phyloP scores from a whole-genome alignment of 2,329 filamentous ascomycete genomes.

The Daldinia sp. region DNA sequence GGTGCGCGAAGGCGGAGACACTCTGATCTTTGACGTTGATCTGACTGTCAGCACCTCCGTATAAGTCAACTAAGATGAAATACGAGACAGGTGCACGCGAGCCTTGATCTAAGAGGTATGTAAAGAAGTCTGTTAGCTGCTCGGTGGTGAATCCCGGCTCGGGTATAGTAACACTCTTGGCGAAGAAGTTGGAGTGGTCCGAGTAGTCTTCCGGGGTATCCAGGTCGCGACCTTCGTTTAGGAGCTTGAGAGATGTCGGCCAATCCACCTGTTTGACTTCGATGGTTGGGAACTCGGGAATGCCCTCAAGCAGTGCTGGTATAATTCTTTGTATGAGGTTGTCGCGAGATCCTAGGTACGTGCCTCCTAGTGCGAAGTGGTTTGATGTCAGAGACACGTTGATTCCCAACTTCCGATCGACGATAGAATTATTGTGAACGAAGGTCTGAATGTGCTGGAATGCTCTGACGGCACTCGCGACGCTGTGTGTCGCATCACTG shows the following conservation, averaged over 20 bases:
- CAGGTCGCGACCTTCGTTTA: constrained; percentile 43
- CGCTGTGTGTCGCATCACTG: constrained; percentile 29
- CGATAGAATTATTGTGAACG: constrained; percentile 48
- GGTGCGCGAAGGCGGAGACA: constrained; percentile 48
- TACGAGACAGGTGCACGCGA: constrained; percentile 43
- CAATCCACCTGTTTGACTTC: constrained; percentile 40
- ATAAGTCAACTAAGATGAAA: constrained; percentile 53
- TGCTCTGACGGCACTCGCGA: constrained; percentile 38
- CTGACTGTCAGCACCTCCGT: constrained; percentile 52
- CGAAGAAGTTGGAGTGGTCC: constrained; percentile 51
- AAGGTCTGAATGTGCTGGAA: constrained; percentile 51
- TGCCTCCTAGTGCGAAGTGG: constrained; percentile 50
- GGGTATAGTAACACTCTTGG: constrained; percentile 53
- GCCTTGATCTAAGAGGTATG: constrained; percentile 40
- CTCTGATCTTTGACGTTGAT: constrained; percentile 43
- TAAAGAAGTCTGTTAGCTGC: constrained; percentile 47
- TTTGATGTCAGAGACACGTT: constrained; percentile 43
- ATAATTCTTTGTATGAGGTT: constrained; percentile 47
- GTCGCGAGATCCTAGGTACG: constrained; percentile 49
- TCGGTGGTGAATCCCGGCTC: constrained; percentile 45
- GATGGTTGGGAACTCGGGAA: constrained; percentile 33
- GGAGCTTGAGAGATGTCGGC: constrained; percentile 40
- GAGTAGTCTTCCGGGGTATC: constrained; percentile 22
- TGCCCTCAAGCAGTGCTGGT: constrained; percentile 44
- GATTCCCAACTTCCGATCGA: constrained; percentile 51